Base-by-base conservation (phyloP, 2,329 filamentous ascomycete genomes). In the Xylaria hypoxylon region DNA sequence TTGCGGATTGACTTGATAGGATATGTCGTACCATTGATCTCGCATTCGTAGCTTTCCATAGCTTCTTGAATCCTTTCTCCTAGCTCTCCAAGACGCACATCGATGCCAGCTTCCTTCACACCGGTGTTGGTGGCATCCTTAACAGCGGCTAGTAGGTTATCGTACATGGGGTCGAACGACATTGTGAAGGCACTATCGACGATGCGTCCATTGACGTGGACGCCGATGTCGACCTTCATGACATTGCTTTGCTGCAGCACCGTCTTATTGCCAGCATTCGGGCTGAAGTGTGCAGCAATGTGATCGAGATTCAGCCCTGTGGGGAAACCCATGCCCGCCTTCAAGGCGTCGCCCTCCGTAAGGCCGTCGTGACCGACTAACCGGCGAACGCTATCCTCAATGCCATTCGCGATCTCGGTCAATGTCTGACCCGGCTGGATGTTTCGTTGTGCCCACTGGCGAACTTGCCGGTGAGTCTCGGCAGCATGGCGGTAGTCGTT, bases 21-120 rank as follows among this genome's bases (percentile, higher is more conserved):
- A 75, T 92, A 88, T 13, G 89, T 93, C 45, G 87, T 88, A 68
- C 93, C 93, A 78, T 91, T 89, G 71, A 96, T 87, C 79, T 96
- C 92, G 57, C 95, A 87, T 81, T 97, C 93, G 80, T 95, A 96
- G 79, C 92, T 94, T 81, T 97, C 94, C 93, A 97, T 97, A 31
- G 91, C 88, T 80, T 97, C 93, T 80, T 97, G 94, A 73, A 97
- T 95, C 19, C 88, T 85, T 10, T 87, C 91, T 67, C 94, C 92
- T 70, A 97, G 92, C 75, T 97, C 93, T 70, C 91, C 90, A 74
- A 97, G 90, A 62, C 94, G 90, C 52, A 93, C 94, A 77, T 97
- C 94, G 75, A 97, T 97, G 74, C 94, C 94, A 5, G 94, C 94
- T 83, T 96, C 92, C 84, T 89, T 90, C 76, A 97, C 87, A 76